These are phyloP conservation scores for Massariosphaeria phaeospora DNA, from an alignment of 495 filamentous ascomycete genomes.

Conservation along the genomic window DNA sequence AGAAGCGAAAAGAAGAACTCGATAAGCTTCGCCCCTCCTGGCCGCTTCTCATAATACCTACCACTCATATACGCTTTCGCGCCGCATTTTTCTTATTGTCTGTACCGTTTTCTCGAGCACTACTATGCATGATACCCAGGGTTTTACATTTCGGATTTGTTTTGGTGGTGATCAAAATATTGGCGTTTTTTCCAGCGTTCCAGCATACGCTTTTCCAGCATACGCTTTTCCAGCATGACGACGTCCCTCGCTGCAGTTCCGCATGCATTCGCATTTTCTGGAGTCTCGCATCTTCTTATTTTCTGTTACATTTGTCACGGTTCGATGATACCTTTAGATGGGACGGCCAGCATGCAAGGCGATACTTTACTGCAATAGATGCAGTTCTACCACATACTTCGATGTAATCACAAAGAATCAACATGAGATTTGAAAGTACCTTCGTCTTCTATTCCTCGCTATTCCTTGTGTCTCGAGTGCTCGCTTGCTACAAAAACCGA, in stretches of 20 bases:
- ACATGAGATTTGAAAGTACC: too few relatives aligned
- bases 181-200: constrained; percentile 5
- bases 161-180: neutral
- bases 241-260: constrained; percentile 3
- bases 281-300: constrained; percentile 14
- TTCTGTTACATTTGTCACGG: neutral
- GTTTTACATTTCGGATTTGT: constrained; percentile 1
- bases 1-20: constrained; percentile 5
- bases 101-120: too few relatives aligned
- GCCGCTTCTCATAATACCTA: neutral
- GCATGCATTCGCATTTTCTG: constrained; percentile 23
- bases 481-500: too few relatives aligned
- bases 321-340: constrained; percentile 17
- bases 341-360: too few relatives aligned
- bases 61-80: neutral
- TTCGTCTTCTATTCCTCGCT: too few relatives aligned
- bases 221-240: neutral
- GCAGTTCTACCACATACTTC: too few relatives aligned
- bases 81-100: neutral
- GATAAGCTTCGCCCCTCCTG: constrained; percentile 4
- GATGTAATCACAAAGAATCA: too few relatives aligned
- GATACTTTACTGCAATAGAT: too few relatives aligned
- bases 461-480: too few relatives aligned
- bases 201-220: neutral
- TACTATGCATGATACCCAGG: constrained; percentile 20